These are phyloP conservation scores for Lachnellula willkommii DNA, from an alignment of 2,329 filamentous ascomycete species.

Conservation along the genomic window DNA sequence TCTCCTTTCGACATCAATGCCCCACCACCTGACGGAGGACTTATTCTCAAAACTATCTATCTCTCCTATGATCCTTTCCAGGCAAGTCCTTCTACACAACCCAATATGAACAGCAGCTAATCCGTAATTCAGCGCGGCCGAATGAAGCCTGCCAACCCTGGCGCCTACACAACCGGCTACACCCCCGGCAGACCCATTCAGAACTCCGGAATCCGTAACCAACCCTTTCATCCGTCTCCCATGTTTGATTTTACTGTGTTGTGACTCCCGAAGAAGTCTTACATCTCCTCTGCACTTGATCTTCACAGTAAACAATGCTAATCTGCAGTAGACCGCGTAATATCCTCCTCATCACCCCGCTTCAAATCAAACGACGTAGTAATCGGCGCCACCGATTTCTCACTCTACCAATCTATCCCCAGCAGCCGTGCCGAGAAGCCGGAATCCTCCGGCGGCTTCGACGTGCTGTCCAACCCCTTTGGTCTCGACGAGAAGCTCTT, in stretches of 20 bases:
- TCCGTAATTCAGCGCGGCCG: constrained; percentile 46
- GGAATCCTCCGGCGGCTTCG: constrained; percentile 36
- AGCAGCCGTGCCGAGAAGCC: constrained; percentile 32
- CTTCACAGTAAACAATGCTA: too few species aligned
- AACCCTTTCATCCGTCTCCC: too few species aligned
- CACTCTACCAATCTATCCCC: constrained; percentile 61
- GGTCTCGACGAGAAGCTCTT: constrained; percentile 61
- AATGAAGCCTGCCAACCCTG: not conserved
- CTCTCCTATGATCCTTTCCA: constrained; percentile 79
- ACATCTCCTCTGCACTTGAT: too few species aligned
- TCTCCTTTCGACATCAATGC: constrained; percentile 60
- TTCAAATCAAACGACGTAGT: constrained; percentile 50
- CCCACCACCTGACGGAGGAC: constrained; percentile 55
- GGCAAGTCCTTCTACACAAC: not conserved
- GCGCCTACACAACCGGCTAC: not conserved
- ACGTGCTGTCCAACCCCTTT: constrained; percentile 62
- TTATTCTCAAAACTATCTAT: constrained; percentile 64
- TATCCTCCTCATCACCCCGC: constrained; percentile 34
- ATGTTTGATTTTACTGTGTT: too few species aligned
- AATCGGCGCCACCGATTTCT: constrained; percentile 57
- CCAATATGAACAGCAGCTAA: constrained; percentile 37
- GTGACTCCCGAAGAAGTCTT: too few species aligned
- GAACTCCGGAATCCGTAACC: not conserved
- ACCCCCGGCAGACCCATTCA: not conserved
- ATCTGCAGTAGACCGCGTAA: not conserved